These are phyloP conservation scores for Glarea lozoyensis DNA, from an alignment of 495 filamentous ascomycete genomes.

Conservation along the genomic window DNA sequence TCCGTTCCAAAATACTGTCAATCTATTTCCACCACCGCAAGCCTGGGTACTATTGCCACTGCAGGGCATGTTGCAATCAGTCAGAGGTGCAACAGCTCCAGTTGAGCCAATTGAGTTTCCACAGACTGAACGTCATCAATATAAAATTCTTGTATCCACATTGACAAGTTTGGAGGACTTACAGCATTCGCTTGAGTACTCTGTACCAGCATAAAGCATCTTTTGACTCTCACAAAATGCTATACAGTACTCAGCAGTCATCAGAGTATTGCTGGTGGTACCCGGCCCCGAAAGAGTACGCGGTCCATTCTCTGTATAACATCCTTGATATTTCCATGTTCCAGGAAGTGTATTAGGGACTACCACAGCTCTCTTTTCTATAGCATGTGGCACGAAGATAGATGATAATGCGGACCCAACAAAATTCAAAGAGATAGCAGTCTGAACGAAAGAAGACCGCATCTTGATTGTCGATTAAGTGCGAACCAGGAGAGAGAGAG, in stretches of 20 bases:
- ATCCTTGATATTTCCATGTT: slow-evolving; percentile 17
- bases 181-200: slow-evolving; percentile 25
- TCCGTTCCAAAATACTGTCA: slow-evolving; percentile 15
- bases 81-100: not conserved
- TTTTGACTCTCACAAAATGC: slow-evolving; percentile 26
- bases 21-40: slow-evolving; percentile 27
- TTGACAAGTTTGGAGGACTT: not conserved
- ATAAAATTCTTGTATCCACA: too few relatives aligned
- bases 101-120: slow-evolving; percentile 4
- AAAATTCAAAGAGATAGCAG: slow-evolving; percentile 1
- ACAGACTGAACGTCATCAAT: too few relatives aligned
- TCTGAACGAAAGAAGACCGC: slow-evolving; percentile 5
- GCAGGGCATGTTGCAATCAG: slow-evolving; percentile 21
- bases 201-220: slow-evolving; percentile 32
- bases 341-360: slow-evolving; percentile 13
- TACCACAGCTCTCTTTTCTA: slow-evolving; percentile 10
- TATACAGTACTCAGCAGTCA: slow-evolving; percentile 34
- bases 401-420: not conserved
- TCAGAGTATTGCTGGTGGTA: slow-evolving; percentile 14
- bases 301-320: slow-evolving; percentile 9
- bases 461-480: slow-evolving; percentile 1
- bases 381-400: not conserved
- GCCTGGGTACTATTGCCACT: slow-evolving; percentile 15
- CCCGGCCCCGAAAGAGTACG: not conserved
- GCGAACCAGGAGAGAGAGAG: not conserved